phyloP scores from a whole-genome alignment of 257 asterid species.

The Ajuga chamaepitys region DNA sequence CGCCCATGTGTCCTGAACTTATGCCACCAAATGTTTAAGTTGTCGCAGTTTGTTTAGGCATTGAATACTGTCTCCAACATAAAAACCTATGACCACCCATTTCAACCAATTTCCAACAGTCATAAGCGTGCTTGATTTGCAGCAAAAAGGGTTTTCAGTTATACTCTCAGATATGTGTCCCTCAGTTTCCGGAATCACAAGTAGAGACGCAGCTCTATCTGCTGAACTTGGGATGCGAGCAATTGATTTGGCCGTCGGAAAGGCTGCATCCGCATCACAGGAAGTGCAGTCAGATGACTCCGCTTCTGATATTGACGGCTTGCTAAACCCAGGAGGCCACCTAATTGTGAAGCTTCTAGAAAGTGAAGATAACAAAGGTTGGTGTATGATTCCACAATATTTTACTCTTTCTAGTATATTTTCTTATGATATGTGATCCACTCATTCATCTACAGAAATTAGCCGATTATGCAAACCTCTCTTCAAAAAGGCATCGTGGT shows the following conservation, averaged over 20 bases:
- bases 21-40: background rate
- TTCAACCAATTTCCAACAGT: too few relatives aligned
- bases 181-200: constrained; percentile 72
- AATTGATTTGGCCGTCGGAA: constrained; percentile 66
- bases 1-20: too few relatives aligned
- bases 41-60: background rate
- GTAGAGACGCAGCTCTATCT: constrained; percentile 76
- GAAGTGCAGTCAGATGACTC: constrained; percentile 16
- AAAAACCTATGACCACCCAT: too few relatives aligned
- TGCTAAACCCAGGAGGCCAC: constrained; percentile 64
- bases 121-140: constrained; percentile 18
- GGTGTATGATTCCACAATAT: background rate
- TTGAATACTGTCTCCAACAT: too few relatives aligned
- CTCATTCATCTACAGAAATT: constrained; percentile 40
- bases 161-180: constrained; percentile 94
- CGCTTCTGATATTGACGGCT: constrained; percentile 18
- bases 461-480: constrained; percentile 60
- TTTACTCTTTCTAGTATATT: background rate
- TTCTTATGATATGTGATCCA: background rate
- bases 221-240: constrained; percentile 78
- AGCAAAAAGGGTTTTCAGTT: constrained; percentile 75
- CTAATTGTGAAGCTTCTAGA: constrained; percentile 77
- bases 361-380: constrained; percentile 83
- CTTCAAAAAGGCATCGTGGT: constrained; percentile 65
- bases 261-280: constrained; percentile 16